Evolutionary conservation across 495 filamentous ascomycete genomes (phyloP), one percentile per base, ranked within the genome.

Genomic region (Jackrogersella minutella): DNA sequence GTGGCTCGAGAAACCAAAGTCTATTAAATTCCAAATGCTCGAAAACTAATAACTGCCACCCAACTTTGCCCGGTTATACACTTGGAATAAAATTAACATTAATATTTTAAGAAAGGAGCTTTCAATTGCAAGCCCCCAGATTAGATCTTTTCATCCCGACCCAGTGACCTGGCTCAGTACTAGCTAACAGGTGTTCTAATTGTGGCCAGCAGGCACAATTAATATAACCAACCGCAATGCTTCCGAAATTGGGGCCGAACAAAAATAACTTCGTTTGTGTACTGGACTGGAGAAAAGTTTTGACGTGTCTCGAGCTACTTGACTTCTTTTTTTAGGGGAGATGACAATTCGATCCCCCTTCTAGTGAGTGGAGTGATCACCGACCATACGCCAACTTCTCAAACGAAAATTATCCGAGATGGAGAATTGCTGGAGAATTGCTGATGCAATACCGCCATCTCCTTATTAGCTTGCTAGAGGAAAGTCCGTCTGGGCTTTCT

Each of bases 381-480:
- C 24, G 44, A 14, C 17, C 44, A 49, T n/a, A 39, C 16, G 17
- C 11, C 43, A 56, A 39, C 50, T 34, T 52, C 53, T 43, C 37
- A 52, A 26, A 44, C 57, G 51, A 34, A 51, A 55, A 24, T 47
- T n/a, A 44, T n/a, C 52, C 37, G 30, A 52, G 52, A 58, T 58
- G 53, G 58, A 46, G 51, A 58, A 34, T 0, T 26, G 33, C 43
- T 58, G 53, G 58, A 46, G 51, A 58, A 34, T 0, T 26, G 33
- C 43, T 33, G 43, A 52, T 21, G 26, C 10, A 21, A 59, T 54
- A 33, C 16, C 46, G 30, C 51, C 46, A 58, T 46, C 19, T 30
- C 52, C 34, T n/a, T n/a, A n/a, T n/a, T n/a, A n/a, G n/a, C n/a
- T n/a, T n/a, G n/a, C 17, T 33, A 50, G 34, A 57, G 61, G 1